Percentiles rank a stretch among this genome's conserved stretches.
Conservation (phyloP, 331 rosid species). For the Malus hybrid region DNA sequence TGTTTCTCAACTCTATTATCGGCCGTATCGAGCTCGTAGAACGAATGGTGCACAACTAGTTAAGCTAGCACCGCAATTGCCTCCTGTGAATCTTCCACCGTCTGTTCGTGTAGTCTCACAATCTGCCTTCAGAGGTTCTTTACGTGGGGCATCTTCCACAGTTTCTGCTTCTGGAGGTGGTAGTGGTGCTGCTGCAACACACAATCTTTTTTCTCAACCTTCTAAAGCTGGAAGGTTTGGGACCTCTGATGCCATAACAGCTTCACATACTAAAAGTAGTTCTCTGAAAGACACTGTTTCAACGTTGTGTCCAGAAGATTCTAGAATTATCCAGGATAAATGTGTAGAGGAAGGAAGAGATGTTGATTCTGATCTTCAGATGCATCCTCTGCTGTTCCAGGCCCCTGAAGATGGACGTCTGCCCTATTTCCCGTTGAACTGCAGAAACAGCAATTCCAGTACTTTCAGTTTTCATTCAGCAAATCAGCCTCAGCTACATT, state of each 20-base stretch:
- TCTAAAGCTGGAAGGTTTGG: constrained; percentile 31
- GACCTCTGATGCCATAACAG: constrained; percentile 13
- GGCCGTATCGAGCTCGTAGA: constrained; percentile 52
- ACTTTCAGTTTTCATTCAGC: constrained; percentile 64
- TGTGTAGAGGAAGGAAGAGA: constrained; percentile 41
- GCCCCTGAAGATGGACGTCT: constrained; percentile 51
- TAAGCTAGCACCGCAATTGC: constrained; percentile 81
- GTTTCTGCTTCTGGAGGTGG: constrained; percentile 37
- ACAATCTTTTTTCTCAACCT: constrained; percentile 30
- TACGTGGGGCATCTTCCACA: constrained; percentile 35
- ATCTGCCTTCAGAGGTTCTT: constrained; percentile 57
- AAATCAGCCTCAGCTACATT: constrained; percentile 67
- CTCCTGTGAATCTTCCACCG: constrained; percentile 94
- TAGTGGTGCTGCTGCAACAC: constrained; percentile 26
- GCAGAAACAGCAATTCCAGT: constrained; percentile 41
- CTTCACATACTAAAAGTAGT: constrained; percentile 17
- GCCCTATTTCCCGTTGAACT: constrained; percentile 53
- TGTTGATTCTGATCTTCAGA: constrained; percentile 54
- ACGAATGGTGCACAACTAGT: constrained; percentile 46
- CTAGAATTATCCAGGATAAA: constrained; percentile 35
- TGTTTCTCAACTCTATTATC: constrained; percentile 31
- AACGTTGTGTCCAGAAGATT: constrained; percentile 27
- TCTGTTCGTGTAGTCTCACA: constrained; percentile 84
- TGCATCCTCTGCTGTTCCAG: constrained; percentile 95
- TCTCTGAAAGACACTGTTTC: constrained; percentile 21